These are phyloP conservation scores for Termitomyces heimii DNA, from an alignment of 768 basidiomycete species.

Conservation along the genomic window DNA sequence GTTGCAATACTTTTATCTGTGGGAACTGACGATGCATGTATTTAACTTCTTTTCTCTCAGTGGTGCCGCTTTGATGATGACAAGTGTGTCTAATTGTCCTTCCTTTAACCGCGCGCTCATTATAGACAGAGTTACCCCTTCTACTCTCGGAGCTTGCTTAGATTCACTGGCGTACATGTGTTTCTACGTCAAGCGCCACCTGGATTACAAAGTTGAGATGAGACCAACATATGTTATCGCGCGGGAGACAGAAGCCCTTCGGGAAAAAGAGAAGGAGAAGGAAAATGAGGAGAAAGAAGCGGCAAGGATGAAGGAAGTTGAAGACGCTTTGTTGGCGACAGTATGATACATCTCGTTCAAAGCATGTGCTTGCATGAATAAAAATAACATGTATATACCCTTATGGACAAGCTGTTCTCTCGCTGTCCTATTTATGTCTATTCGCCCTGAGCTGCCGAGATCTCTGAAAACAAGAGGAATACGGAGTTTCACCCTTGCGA, in stretches of 20 bases:
- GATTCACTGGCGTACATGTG: constrained; percentile 87
- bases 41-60: constrained; percentile 26
- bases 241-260: constrained; percentile 60
- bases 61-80: constrained; percentile 97
- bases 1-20: not conserved
- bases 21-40: not conserved
- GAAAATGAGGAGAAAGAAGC: constrained; percentile 43
- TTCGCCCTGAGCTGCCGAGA: not conserved
- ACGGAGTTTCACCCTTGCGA: not conserved
- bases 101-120: constrained; percentile 6
- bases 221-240: constrained; percentile 63
- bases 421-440: not conserved
- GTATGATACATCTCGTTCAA: constrained; percentile 18
- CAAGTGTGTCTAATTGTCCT: constrained; percentile 41
- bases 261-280: constrained; percentile 45
- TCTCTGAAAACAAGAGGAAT: not conserved
- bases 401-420: not conserved
- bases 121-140: constrained; percentile 55
- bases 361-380: not conserved
- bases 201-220: constrained; percentile 74
- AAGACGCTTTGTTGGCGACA: constrained; percentile 57
- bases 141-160: constrained; percentile 63
- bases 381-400: not conserved
- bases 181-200: constrained; percentile 86
- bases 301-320: constrained; percentile 53